Conservation (phyloP, 1,284 basidiomycete genomes). For the Cerrena zonata region DNA sequence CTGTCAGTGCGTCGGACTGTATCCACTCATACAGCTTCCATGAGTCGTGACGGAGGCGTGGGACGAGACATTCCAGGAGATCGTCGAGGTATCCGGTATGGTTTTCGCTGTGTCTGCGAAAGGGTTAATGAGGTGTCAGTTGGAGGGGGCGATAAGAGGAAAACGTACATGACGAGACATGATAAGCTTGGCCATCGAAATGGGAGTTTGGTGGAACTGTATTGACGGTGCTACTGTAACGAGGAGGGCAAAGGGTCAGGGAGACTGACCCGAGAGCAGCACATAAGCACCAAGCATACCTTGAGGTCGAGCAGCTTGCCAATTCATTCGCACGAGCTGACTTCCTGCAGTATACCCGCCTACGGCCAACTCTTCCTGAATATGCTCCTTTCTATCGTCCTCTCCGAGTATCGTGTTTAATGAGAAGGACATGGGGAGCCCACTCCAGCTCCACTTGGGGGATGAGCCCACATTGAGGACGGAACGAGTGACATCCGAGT, state of each 20-base stretch:
- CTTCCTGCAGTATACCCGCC: conserved; percentile 21
- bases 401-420: conserved; percentile 25
- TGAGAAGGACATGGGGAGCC: conserved; percentile 25
- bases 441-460: conserved; percentile 25
- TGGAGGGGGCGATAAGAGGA: not conserved
- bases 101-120: conserved; percentile 23
- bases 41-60: conserved; percentile 23
- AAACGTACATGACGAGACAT: conserved; percentile 30
- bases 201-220: conserved; percentile 24
- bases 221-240: conserved; percentile 17
- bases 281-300: conserved; percentile 13
- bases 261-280: conserved; percentile 1
- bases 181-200: conserved; percentile 34
- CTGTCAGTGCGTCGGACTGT: too few relatives aligned
- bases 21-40: not conserved
- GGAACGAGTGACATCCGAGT: conserved; percentile 18
- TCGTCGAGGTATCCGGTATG: conserved; percentile 22
- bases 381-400: conserved; percentile 19
- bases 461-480: conserved; percentile 14
- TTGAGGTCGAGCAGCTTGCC: conserved; percentile 22
- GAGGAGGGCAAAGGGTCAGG: conserved; percentile 3
- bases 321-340: conserved; percentile 27
- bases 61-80: conserved; percentile 21
- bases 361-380: conserved; percentile 6
- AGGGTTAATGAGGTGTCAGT: not conserved